Conservation (phyloP, 2,329 filamentous ascomycete genomes). For the Cladobotryum protrusum region DNA sequence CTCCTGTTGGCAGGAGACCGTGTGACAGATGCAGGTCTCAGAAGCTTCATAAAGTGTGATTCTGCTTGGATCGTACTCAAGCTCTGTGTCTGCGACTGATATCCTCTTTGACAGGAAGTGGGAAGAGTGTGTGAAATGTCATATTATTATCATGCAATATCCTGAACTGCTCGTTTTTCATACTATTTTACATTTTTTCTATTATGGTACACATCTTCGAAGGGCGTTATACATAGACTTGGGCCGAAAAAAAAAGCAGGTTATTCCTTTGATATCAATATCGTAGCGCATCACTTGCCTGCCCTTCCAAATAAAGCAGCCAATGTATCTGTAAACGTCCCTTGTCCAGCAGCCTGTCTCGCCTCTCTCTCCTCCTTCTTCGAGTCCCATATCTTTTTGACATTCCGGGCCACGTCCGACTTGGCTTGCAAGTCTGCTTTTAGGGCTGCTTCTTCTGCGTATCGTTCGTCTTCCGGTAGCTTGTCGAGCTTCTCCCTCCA, state of each 20-base stretch:
- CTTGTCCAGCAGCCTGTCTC: conserved; percentile 28
- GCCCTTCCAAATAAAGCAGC: conserved; percentile 23
- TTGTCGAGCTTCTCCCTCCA: conserved; percentile 53
- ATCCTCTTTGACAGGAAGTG: no score
- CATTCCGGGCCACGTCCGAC: conserved; percentile 49
- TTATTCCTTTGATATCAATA: background rate
- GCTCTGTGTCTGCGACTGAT: no score
- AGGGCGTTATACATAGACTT: conserved; percentile 3
- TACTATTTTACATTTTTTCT: conserved; percentile 7
- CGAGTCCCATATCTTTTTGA: conserved; percentile 50
- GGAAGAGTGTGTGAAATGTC: no score
- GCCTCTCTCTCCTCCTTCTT: conserved; percentile 51
- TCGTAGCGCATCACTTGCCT: conserved; percentile 18
- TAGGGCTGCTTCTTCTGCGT: conserved; percentile 58
- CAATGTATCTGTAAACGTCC: conserved; percentile 25
- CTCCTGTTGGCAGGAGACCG: background rate
- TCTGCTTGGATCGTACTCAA: conserved; percentile 16
- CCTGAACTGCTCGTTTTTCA: conserved; percentile 1
- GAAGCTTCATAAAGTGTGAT: background rate
- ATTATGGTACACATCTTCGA: background rate
- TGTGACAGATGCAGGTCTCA: background rate
- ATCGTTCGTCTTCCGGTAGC: conserved; percentile 51
- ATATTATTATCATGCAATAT: no score
- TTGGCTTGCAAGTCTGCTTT: conserved; percentile 57
- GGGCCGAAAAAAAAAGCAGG: background rate